Percentiles rank a stretch among this genome's conserved stretches.
Conservation (phyloP, 345 rosid genomes). For the Laguncularia racemosa region DNA sequence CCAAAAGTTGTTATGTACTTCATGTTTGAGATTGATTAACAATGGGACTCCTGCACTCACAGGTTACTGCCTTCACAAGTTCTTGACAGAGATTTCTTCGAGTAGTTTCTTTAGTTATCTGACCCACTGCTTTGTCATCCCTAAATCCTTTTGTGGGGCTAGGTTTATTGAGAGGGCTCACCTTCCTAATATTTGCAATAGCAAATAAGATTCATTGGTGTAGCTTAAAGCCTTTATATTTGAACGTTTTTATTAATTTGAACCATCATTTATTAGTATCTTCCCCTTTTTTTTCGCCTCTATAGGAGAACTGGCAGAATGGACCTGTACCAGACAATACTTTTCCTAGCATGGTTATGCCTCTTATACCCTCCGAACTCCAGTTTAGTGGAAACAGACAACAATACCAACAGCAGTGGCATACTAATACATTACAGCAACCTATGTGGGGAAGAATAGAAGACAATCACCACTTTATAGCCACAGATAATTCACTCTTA, state of each 20-base stretch:
- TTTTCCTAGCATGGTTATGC: slow-evolving; percentile 51
- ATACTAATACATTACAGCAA: slow-evolving; percentile 46
- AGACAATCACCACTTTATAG: slow-evolving; percentile 34
- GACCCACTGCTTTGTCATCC: too few relatives aligned
- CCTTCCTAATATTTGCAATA: too few relatives aligned
- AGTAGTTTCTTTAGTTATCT: too few relatives aligned
- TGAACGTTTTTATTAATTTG: not conserved
- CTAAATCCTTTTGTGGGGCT: too few relatives aligned
- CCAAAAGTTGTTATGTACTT: too few relatives aligned
- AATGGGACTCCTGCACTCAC: too few relatives aligned
- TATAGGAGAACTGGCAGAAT: slow-evolving; percentile 41
- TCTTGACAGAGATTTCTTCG: too few relatives aligned
- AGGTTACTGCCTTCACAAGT: too few relatives aligned
- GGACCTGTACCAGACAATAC: slow-evolving; percentile 58
- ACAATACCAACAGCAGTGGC: slow-evolving; percentile 66
- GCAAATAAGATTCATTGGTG: too few relatives aligned
- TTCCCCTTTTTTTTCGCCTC: slow-evolving; percentile 6
- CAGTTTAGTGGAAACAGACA: slow-evolving; percentile 47
- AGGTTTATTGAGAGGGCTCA: too few relatives aligned
- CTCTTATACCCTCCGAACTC: slow-evolving; percentile 59
- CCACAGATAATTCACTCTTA: slow-evolving; percentile 52
- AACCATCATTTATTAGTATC: not conserved
- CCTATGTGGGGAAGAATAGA: slow-evolving; percentile 71
- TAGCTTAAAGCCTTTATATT: not conserved
- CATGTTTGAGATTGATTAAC: too few relatives aligned